Conservation (phyloP, 2,329 filamentous ascomycete species). For the Ceratocystis cacaofunesta region DNA sequence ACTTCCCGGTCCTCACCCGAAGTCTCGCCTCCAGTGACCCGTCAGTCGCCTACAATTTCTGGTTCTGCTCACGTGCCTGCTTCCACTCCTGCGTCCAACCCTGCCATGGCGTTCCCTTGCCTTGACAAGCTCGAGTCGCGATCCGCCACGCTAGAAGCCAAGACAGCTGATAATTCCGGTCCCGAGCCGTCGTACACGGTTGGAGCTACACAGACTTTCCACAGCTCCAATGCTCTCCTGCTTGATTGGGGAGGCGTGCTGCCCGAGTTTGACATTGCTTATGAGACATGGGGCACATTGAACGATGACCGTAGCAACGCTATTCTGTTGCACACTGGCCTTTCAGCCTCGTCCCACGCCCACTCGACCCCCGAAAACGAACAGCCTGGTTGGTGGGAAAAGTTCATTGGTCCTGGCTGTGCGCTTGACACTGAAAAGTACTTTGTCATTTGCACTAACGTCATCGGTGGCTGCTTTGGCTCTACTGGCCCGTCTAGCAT, state of each 20-base stretch:
- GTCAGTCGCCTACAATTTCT: background rate
- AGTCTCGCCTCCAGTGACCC: constrained; percentile 5
- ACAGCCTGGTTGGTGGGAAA: constrained; percentile 96
- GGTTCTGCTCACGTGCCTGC: constrained; percentile 1
- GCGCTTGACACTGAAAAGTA: constrained; percentile 84
- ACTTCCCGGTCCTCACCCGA: constrained; percentile 6
- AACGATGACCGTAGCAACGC: constrained; percentile 74
- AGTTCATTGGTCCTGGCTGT: constrained; percentile 79
- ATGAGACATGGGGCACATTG: constrained; percentile 78
- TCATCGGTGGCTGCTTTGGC: constrained; percentile 88
- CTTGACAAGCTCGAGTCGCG: constrained; percentile 70
- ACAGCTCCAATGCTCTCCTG: constrained; percentile 56
- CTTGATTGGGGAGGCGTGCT: constrained; percentile 94
- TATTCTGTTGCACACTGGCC: constrained; percentile 80
- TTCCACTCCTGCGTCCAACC: constrained; percentile 46
- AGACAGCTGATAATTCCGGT: constrained; percentile 43
- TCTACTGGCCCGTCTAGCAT: constrained; percentile 81
- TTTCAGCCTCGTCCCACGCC: constrained; percentile 94
- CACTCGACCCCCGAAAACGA: constrained; percentile 79
- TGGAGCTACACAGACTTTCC: constrained; percentile 66
- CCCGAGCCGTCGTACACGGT: constrained; percentile 91
- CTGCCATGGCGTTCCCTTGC: constrained; percentile 78
- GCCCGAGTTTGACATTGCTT: constrained; percentile 76
- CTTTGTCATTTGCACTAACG: constrained; percentile 90
- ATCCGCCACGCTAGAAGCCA: constrained; percentile 54